A percentile compares a stretch with the other conserved stretches of the same genome.
These are phyloP conservation scores for Solanum chmielewskii DNA, from an alignment of 257 asterid species.

Conservation along the genomic window DNA sequence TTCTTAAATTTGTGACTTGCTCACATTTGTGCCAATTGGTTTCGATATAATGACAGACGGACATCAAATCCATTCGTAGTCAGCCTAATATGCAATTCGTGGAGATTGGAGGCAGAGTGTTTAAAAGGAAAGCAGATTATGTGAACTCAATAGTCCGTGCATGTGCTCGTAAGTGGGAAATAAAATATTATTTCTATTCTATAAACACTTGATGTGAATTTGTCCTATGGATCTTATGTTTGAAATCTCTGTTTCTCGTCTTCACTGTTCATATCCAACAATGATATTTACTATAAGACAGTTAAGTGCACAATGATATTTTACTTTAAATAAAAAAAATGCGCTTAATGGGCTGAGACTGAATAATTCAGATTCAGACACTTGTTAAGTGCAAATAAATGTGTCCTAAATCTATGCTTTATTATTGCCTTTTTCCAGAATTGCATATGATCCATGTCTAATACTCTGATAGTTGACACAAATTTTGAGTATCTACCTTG, in stretches of 20 bases:
- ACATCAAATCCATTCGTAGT: constrained; percentile 71
- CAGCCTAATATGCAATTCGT: constrained; percentile 74
- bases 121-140: constrained; percentile 69
- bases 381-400: not conserved
- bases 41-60: constrained; percentile 46
- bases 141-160: constrained; percentile 73
- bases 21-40: not conserved
- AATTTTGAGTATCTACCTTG: not conserved
- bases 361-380: not conserved
- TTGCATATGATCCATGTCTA: not conserved
- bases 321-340: not conserved
- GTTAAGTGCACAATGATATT: not conserved
- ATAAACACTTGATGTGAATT: not conserved
- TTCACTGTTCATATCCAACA: not conserved
- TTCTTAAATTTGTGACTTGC: not conserved
- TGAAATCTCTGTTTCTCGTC: not conserved
- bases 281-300: not conserved
- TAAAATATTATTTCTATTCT: not conserved
- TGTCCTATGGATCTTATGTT: not conserved
- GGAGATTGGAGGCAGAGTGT: constrained; percentile 68
- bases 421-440: not conserved
- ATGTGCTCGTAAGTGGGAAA: constrained; percentile 87
- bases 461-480: not conserved
- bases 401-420: not conserved
- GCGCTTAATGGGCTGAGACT: not conserved